phyloP scores from a whole-genome alignment of 2,329 filamentous ascomycete genomes.

The Gaeumannomyces sp. region DNA sequence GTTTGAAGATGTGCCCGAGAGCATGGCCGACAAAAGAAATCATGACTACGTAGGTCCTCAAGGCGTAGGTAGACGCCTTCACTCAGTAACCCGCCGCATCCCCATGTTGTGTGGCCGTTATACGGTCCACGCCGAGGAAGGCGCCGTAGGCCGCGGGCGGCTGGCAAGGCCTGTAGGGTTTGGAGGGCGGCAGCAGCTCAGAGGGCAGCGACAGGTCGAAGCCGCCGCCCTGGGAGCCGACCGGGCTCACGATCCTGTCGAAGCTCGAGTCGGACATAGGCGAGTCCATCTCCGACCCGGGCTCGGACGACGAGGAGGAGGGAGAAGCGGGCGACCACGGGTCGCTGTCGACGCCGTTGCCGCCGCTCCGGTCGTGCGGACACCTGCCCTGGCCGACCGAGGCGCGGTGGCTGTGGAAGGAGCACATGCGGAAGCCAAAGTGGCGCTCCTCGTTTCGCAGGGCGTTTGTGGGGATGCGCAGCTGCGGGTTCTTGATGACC shows the following conservation, averaged over 20 bases:
- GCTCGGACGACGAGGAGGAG: background rate
- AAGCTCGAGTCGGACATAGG: background rate
- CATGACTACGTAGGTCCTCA: background rate
- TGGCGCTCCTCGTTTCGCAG: constrained; percentile 50
- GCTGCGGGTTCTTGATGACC: constrained; percentile 54
- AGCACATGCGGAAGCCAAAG: constrained; percentile 56
- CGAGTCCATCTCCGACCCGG: background rate
- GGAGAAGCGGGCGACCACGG: background rate
- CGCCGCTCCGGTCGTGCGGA: constrained; percentile 31
- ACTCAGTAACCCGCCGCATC: background rate
- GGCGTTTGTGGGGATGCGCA: constrained; percentile 49
- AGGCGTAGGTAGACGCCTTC: background rate
- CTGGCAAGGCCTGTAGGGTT: background rate
- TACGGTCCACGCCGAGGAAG: background rate
- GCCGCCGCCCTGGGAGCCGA: background rate
- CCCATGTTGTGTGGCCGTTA: background rate
- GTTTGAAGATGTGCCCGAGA: background rate
- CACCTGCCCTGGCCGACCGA: constrained; percentile 48
- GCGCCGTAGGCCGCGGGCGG: background rate
- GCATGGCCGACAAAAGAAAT: background rate
- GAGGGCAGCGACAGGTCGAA: background rate
- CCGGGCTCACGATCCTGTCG: background rate
- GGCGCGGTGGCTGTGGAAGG: constrained; percentile 53
- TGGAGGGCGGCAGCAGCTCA: background rate
- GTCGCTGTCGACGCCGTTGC: background rate